Percentiles rank a stretch among this genome's conserved stretches.
Evolutionary conservation across 208 protist genomes (phyloP).

Genomic region (Trypanosoma theileri): DNA sequence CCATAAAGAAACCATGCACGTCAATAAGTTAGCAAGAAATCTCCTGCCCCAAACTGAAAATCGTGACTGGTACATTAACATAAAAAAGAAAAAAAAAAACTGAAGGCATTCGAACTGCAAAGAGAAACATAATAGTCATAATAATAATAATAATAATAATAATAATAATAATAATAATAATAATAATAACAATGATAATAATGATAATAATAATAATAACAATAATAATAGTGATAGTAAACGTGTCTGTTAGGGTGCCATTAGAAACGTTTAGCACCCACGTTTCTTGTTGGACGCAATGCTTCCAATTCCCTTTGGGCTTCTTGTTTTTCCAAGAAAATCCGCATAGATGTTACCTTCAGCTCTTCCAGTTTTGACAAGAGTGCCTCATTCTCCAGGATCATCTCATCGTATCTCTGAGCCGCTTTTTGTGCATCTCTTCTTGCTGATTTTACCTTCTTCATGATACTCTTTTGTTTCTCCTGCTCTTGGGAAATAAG

Average conservation of each 20-base stretch:
- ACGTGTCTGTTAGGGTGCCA: not conserved
- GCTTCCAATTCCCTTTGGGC: constrained; percentile 68
- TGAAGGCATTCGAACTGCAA: too few relatives aligned
- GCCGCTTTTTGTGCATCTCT: constrained; percentile 73
- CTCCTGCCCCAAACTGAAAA: not conserved
- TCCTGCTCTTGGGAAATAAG: constrained; percentile 76
- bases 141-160: too few relatives aligned
- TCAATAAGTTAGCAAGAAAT: too few relatives aligned
- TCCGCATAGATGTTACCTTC: constrained; percentile 91
- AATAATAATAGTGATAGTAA: too few relatives aligned
- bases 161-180: too few relatives aligned
- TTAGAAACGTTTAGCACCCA: constrained; percentile 54
- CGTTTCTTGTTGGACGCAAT: constrained; percentile 42
- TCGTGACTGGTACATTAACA: too few relatives aligned
- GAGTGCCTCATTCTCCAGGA: constrained; percentile 88
- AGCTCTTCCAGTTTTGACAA: constrained; percentile 85
- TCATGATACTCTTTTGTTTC: constrained; percentile 76
- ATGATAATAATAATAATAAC: too few relatives aligned
- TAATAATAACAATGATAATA: too few relatives aligned
- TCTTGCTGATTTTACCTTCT: constrained; percentile 88
- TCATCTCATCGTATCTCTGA: constrained; percentile 92
- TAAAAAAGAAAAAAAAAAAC: too few relatives aligned
- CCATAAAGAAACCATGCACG: too few relatives aligned
- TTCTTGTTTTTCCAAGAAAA: constrained; percentile 87
- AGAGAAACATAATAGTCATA: too few relatives aligned